A percentile compares a stretch with the other conserved stretches of the same genome.
phyloP scores from a whole-genome alignment of 1,284 basidiomycete genomes.

The Moesziomyces sp. region DNA sequence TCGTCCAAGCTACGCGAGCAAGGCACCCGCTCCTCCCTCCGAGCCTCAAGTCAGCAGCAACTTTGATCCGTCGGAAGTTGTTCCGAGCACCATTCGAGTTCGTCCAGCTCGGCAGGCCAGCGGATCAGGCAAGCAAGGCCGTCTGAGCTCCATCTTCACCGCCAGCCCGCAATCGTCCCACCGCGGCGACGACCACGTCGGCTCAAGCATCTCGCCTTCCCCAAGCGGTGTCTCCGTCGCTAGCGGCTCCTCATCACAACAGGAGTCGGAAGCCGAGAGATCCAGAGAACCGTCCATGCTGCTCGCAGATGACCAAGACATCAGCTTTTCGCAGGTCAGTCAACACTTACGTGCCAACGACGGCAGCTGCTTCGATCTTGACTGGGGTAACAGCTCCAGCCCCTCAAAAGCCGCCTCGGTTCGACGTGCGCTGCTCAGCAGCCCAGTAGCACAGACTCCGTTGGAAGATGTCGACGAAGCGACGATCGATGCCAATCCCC shows the following conservation, averaged over 20 bases:
- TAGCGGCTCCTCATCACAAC: conserved; percentile 12
- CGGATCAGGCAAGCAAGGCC: conserved; percentile 11
- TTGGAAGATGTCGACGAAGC: conserved; percentile 9
- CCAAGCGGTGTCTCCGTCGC: conserved; percentile 20
- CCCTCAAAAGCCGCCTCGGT: conserved; percentile 18
- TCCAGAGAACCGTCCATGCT: conserved; percentile 54
- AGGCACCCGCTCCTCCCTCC: background rate
- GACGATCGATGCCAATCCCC: conserved; percentile 13
- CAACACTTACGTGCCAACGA: conserved; percentile 44
- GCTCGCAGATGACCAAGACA: conserved; percentile 22
- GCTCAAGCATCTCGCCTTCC: conserved; percentile 10
- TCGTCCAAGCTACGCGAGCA: conserved; percentile 16
- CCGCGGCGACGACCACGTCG: background rate
- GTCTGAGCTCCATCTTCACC: conserved; percentile 41
- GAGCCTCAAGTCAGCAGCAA: background rate
- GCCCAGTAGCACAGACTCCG: background rate
- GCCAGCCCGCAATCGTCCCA: conserved; percentile 27
- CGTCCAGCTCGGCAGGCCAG: conserved; percentile 14
- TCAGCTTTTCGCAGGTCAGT: conserved; percentile 26
- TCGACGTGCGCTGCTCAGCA: background rate
- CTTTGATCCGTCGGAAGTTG: background rate
- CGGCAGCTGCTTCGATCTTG: conserved; percentile 53
- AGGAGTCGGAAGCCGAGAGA: conserved; percentile 15
- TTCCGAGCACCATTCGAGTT: conserved; percentile 13
- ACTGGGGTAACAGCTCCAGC: conserved; percentile 22